Conservation (phyloP, 805 yeast genomes). For the Danielozyma ontarioensis region DNA sequence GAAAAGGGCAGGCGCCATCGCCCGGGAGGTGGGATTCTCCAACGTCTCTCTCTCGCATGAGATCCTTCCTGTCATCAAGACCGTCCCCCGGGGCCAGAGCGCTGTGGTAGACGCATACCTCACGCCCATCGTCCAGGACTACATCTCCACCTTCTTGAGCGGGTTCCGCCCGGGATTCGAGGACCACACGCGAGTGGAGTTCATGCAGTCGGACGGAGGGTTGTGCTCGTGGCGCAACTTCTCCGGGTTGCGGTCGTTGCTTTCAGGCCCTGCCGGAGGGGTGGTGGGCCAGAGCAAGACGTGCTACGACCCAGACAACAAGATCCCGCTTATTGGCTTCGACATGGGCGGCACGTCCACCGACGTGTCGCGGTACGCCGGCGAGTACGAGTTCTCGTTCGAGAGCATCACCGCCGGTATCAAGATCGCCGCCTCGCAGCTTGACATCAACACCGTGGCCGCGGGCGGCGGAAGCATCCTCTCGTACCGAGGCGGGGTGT, state of each 20-base stretch:
- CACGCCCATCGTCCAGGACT: constrained; percentile 71
- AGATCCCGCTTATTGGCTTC: constrained; percentile 68
- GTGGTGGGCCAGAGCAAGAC: constrained; percentile 16
- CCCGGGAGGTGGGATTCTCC: constrained; percentile 59
- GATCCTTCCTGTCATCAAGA: constrained; percentile 75
- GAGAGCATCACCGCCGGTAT: constrained; percentile 83
- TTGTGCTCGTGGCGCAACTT: constrained; percentile 11
- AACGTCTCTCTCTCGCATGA: constrained; percentile 66
- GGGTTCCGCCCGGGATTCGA: constrained; percentile 53
- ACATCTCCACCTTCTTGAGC: constrained; percentile 52
- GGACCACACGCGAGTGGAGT: constrained; percentile 15
- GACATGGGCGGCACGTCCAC: constrained; percentile 94
- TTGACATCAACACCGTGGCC: constrained; percentile 77
- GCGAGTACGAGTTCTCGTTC: constrained; percentile 70
- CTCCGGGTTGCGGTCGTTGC: constrained; percentile 12
- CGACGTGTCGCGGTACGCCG: constrained; percentile 71
- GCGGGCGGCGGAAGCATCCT: constrained; percentile 77
- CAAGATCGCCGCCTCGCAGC: constrained; percentile 78
- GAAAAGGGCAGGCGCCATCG: constrained; percentile 33
- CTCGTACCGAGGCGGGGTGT: constrained; percentile 30
- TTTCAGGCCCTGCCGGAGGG: constrained; percentile 22
- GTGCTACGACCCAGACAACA: constrained; percentile 30
- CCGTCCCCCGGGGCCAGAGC: constrained; percentile 70
- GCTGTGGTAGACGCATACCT: constrained; percentile 78
- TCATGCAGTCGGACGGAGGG: constrained; percentile 18